Evolutionary conservation across 169 alveolate species (phyloP), one percentile per base, ranked within the genome.

Genomic region (Cryptosporidium viatorum): DNA sequence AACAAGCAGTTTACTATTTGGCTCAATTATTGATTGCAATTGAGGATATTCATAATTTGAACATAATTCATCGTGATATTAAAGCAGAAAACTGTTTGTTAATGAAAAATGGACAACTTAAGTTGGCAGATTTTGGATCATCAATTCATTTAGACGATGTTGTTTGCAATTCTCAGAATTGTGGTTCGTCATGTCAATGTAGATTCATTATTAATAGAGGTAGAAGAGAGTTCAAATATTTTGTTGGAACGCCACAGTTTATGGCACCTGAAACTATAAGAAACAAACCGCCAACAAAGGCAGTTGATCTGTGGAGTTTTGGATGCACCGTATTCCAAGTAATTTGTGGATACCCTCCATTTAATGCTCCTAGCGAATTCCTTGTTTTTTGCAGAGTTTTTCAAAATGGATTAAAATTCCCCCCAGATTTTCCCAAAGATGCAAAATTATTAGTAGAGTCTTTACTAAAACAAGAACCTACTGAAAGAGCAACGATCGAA

Each of bases 11-110:
- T 18, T 65, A 43, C 41, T 80, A 60, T 21, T 50, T 95, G 50
- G 84, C 93, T 45, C 98, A 95, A 69, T 92, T 95, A 52, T 84
- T 95, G 70, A 70, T 71, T 29, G 97, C 97, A 21, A 67, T 96
- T 51, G 99, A 96, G 85, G 96, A 97, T 91, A 91, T 97, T 45
- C 99, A 98, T 84, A 71, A 94, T 68, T 95, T 93, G 71, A 93
- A 94, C 86, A 95, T 98, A 33, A 93, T 97, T 71, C 99, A 98
- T 91, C 95, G 99, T 68, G 99, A 98, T 92, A 71, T 97, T 65
- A 97, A 97, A 89, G 98, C 97, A 50, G 96, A 94, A 84, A 93
- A 92, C 39, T 85, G 85, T 68, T 69, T 85, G 21, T 14, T 85
- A 33, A 70, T 59, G 58, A 21, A 23, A 35, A 59, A 39, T 26